Evolutionary conservation across 805 yeast species (phyloP), one percentile per base, ranked within the genome.

Genomic region (Henningerozyma blattae): DNA sequence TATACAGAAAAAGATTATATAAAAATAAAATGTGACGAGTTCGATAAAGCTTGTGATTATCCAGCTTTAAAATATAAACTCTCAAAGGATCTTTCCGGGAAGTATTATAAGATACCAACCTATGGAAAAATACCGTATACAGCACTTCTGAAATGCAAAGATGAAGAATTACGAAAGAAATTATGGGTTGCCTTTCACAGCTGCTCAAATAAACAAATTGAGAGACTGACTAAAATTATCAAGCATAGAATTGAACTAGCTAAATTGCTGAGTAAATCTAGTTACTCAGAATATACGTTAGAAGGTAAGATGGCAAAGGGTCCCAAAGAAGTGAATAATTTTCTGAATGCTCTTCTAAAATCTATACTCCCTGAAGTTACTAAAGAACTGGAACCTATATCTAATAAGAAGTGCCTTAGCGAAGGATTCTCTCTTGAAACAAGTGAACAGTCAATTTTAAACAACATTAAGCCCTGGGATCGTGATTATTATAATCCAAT

Each of bases 261-360:
- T 0, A 64, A 65, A 30, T 63, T 84, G 58, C 64, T 89, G 61
- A 89, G 93, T 0, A 72, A 72, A 48, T 45, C 59, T 16, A 75
- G 80, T 24, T 91, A 64, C 57, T 74, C 89, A 0, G 77, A 79
- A 27, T 87, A 91, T 50, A 93, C 84, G 50, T 60, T 91, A 22
- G 75, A 73, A 39, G 94, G 85, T 40, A 91, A 91, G 54, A 83
- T 91, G 94, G 94, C 94, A 7, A 75, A 75, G 40, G 67, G 59
- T 8, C 93, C 95, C 0, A 73, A 72, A 26, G 75, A 83, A 46
- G 98, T 87, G 3, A 54, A 64, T 40, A 64, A 76, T 8, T 86
- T 91, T 43, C 58, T 91, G 34, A 56, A 63, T 3, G 74, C 76
- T 27, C 55, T 87, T 34, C 71, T 79, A 9, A 52, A 55, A 3